phyloP scores from a whole-genome alignment of 2,329 filamentous ascomycete genomes.

The Colletotrichum chrysophilum region DNA sequence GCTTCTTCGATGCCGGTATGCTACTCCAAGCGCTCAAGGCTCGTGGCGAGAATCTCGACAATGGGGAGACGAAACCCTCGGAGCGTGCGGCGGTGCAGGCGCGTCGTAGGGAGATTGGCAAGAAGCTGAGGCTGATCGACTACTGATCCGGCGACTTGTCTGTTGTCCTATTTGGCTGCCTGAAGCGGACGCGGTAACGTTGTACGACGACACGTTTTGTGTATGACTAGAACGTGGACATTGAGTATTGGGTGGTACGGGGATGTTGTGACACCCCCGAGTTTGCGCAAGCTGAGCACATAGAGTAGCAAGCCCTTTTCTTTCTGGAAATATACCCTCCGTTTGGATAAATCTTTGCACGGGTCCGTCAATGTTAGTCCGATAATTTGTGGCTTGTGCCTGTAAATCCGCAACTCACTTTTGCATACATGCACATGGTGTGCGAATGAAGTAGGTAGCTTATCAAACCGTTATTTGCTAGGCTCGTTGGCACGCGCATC shows the following conservation, averaged over 20 bases:
- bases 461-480: background rate
- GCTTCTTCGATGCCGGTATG: slow-evolving; percentile 98
- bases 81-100: slow-evolving; percentile 65
- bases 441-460: background rate
- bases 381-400: background rate
- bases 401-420: background rate
- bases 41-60: slow-evolving; percentile 59
- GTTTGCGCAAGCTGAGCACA: background rate
- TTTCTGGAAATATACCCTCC: slow-evolving; percentile 6
- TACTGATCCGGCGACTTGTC: slow-evolving; percentile 50
- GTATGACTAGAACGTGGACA: background rate
- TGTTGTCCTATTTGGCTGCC: too few relatives aligned
- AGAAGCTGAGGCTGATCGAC: slow-evolving; percentile 74
- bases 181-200: background rate
- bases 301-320: background rate
- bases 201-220: background rate
- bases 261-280: background rate
- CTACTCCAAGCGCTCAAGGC: slow-evolving; percentile 85
- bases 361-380: background rate
- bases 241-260: background rate
- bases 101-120: slow-evolving; percentile 71
- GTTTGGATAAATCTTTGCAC: background rate
- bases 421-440: background rate
- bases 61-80: slow-evolving; percentile 56
- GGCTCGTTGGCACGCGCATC: too few relatives aligned